phyloP scores from a whole-genome alignment of 2,329 filamentous ascomycete genomes.

The Cadophora sp. region DNA sequence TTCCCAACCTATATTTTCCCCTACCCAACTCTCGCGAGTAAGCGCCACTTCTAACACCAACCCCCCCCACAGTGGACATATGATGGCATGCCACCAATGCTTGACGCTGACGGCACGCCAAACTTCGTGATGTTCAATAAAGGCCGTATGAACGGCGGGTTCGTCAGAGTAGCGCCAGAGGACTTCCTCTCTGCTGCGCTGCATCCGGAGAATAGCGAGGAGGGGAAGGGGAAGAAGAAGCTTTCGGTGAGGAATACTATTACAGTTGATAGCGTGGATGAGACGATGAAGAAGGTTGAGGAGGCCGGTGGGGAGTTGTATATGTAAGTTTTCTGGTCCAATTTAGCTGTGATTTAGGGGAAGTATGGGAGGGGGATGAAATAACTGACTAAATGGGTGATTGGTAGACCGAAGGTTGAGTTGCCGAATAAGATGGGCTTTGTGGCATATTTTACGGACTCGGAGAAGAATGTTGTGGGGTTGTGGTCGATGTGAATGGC shows the following conservation, averaged over 20 bases:
- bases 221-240: background rate
- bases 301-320: conserved; percentile 28
- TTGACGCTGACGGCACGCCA: background rate
- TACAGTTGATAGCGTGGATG: conserved; percentile 30
- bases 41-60: background rate
- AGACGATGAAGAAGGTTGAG: conserved; percentile 27
- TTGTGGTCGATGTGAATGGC: conserved; percentile 25
- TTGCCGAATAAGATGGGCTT: conserved; percentile 27
- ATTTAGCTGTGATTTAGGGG: background rate
- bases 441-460: conserved; percentile 29
- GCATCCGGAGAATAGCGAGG: conserved; percentile 16
- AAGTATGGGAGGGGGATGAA: background rate
- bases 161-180: conserved; percentile 22
- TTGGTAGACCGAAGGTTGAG: conserved; percentile 18
- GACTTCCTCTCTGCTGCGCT: conserved; percentile 26
- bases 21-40: background rate
- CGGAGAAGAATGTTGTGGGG: conserved; percentile 34
- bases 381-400: background rate
- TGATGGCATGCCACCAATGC: conserved; percentile 8
- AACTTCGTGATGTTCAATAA: conserved; percentile 25
- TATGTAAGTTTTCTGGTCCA: conserved; percentile 9
- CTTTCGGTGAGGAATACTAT: conserved; percentile 28
- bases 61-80: conserved; percentile 16
- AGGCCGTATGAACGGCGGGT: conserved; percentile 21
- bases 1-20: no score